These are phyloP conservation scores for Lactarius psammicola DNA, from an alignment of 768 basidiomycete species.

Conservation along the genomic window DNA sequence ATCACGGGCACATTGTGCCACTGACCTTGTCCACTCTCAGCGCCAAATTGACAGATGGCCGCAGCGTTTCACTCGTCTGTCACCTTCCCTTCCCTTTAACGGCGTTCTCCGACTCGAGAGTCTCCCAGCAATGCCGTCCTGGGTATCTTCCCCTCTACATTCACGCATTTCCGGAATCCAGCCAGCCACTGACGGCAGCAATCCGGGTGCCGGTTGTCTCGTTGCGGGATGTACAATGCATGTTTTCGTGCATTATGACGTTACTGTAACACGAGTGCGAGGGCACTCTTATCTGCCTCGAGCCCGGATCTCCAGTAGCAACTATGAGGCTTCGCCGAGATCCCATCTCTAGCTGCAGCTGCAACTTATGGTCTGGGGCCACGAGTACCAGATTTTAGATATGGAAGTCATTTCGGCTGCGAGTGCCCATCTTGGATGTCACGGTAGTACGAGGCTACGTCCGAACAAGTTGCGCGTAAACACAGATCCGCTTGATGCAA, in stretches of 20 bases:
- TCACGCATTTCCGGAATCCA: background rate
- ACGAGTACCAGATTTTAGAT: background rate
- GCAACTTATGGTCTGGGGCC: background rate
- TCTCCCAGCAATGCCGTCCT: slow-evolving; percentile 10
- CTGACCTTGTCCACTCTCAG: background rate
- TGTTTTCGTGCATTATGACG: background rate
- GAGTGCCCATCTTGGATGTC: background rate
- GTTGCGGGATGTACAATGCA: background rate
- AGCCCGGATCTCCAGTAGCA: background rate
- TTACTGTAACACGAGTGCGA: background rate
- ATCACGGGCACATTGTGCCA: slow-evolving; percentile 3
- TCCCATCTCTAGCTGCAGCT: slow-evolving; percentile 1
- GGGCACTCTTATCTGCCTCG: slow-evolving; percentile 2
- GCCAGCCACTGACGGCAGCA: background rate
- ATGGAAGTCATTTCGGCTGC: background rate
- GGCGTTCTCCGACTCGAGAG: slow-evolving; percentile 15
- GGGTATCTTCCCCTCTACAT: background rate
- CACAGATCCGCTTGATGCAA: too few relatives aligned
- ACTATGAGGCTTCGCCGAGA: background rate
- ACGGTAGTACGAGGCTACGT: background rate
- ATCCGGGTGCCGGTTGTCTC: background rate
- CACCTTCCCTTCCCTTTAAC: slow-evolving; percentile 15
- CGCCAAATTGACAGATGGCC: slow-evolving; percentile 18
- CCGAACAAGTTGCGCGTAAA: background rate
- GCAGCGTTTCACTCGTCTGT: background rate